Evolutionary conservation across 352 stramenopile genomes (phyloP).

Genomic region (Pythium phragmiticola): DNA sequence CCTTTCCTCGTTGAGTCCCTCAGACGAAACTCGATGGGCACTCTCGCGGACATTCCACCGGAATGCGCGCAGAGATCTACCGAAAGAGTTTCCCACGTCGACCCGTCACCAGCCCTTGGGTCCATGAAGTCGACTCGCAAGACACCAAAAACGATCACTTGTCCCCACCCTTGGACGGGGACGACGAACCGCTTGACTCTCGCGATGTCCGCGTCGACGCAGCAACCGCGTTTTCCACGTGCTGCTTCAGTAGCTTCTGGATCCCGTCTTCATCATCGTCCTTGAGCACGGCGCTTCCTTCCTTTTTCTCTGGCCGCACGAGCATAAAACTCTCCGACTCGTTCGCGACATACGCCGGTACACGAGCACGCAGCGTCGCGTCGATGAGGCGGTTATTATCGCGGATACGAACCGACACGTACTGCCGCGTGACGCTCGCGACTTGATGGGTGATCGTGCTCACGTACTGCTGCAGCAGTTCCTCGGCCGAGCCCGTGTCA

Average conservation of each 20-base stretch:
- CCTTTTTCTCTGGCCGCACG: slow-evolving; percentile 53
- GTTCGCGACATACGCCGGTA: slow-evolving; percentile 65
- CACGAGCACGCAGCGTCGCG: slow-evolving; percentile 63
- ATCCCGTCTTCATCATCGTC: slow-evolving; percentile 25
- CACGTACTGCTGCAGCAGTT: slow-evolving; percentile 80
- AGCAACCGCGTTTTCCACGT: neutral
- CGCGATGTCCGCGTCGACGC: slow-evolving; percentile 5
- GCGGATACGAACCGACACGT: slow-evolving; percentile 75
- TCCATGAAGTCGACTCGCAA: neutral
- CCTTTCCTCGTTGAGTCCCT: neutral
- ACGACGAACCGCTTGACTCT: slow-evolving; percentile 16
- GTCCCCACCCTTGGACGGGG: slow-evolving; percentile 3
- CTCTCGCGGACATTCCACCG: slow-evolving; percentile 4
- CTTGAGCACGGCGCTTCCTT: slow-evolving; percentile 16
- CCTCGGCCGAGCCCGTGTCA: slow-evolving; percentile 62
- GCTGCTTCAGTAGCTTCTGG: slow-evolving; percentile 16
- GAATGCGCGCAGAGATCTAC: slow-evolving; percentile 14
- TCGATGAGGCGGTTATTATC: slow-evolving; percentile 83
- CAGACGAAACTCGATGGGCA: slow-evolving; percentile 8
- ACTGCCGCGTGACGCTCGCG: slow-evolving; percentile 76
- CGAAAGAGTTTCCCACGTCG: slow-evolving; percentile 2
- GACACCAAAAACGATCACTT: neutral
- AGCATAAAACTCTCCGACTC: slow-evolving; percentile 71
- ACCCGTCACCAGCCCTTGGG: neutral
- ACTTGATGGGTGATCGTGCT: slow-evolving; percentile 85